These are phyloP conservation scores for Phylloporus scabripes DNA, from an alignment of 768 basidiomycete genomes.

Conservation along the genomic window DNA sequence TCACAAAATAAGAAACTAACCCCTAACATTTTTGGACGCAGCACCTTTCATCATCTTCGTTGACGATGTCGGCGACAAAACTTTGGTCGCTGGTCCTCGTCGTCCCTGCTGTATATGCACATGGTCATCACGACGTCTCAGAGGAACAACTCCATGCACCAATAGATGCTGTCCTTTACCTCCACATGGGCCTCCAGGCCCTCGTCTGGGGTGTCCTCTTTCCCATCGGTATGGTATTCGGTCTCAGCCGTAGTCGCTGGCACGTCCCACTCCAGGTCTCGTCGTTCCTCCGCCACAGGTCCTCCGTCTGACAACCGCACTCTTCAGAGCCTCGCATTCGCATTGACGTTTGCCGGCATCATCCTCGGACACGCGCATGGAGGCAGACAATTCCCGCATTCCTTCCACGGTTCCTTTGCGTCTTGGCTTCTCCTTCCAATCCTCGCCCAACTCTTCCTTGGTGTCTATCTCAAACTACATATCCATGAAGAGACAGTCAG, in stretches of 20 bases:
- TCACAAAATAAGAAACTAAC: background rate
- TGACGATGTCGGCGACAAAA: background rate
- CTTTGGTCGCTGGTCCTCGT: slow-evolving; percentile 5
- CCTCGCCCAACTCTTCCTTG: slow-evolving; percentile 58
- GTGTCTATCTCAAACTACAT: slow-evolving; percentile 90
- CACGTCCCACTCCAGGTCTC: slow-evolving; percentile 80
- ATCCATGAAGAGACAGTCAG: slow-evolving; percentile 73
- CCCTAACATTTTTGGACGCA: no score
- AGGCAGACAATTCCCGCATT: slow-evolving; percentile 70
- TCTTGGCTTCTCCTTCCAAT: slow-evolving; percentile 53
- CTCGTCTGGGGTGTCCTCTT: slow-evolving; percentile 83
- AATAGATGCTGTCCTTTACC: slow-evolving; percentile 73
- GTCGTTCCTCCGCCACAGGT: background rate
- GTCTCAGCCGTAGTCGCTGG: slow-evolving; percentile 75
- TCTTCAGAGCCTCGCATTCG: slow-evolving; percentile 58
- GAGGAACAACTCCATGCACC: slow-evolving; percentile 62
- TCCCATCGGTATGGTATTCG: slow-evolving; percentile 77
- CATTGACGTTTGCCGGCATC: slow-evolving; percentile 66
- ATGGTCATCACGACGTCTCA: slow-evolving; percentile 54
- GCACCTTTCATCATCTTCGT: background rate
- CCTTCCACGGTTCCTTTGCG: slow-evolving; percentile 68
- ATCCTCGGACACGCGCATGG: slow-evolving; percentile 83
- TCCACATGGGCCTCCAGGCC: slow-evolving; percentile 77
- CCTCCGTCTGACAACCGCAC: background rate
- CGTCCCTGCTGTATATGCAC: slow-evolving; percentile 33